These are phyloP conservation scores for Ogataea salicorniae DNA, from an alignment of 805 yeast species.

Conservation along the genomic window DNA sequence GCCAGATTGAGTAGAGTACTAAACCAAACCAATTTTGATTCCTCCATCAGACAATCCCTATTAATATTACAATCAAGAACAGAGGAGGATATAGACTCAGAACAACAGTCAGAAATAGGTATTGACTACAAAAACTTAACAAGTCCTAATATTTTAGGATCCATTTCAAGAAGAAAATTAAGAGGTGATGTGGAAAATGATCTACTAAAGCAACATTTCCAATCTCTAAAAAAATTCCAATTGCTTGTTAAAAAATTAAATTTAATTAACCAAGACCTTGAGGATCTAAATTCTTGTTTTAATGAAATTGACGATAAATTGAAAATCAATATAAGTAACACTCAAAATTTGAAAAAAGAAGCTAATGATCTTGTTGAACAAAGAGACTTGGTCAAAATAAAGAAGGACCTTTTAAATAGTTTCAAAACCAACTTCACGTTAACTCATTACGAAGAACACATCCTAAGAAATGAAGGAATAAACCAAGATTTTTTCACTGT, in stretches of 20 bases:
- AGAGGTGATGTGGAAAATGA: slow-evolving; percentile 59
- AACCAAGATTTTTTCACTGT: slow-evolving; percentile 49
- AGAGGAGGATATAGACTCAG: slow-evolving; percentile 17
- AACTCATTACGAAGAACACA: slow-evolving; percentile 64
- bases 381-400: slow-evolving; percentile 36
- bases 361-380: slow-evolving; percentile 26
- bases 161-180: slow-evolving; percentile 54
- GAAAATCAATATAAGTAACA: slow-evolving; percentile 21
- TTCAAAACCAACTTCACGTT: slow-evolving; percentile 63
- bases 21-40: slow-evolving; percentile 38
- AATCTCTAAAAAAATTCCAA: slow-evolving; percentile 40
- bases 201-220: slow-evolving; percentile 49
- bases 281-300: slow-evolving; percentile 21
- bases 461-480: slow-evolving; percentile 43
- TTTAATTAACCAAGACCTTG: slow-evolving; percentile 26
- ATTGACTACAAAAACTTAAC: slow-evolving; percentile 32
- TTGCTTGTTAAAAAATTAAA: slow-evolving; percentile 39
- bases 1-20: slow-evolving; percentile 47
- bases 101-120: slow-evolving; percentile 2
- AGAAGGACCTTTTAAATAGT: slow-evolving; percentile 46
- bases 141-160: slow-evolving; percentile 49
- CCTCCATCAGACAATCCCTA: slow-evolving; percentile 29
- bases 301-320: slow-evolving; percentile 22
- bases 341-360: slow-evolving; percentile 13
- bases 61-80: slow-evolving; percentile 24